phyloP scores from a whole-genome alignment of 169 alveolate genomes.

The Plasmodium falciparum region DNA sequence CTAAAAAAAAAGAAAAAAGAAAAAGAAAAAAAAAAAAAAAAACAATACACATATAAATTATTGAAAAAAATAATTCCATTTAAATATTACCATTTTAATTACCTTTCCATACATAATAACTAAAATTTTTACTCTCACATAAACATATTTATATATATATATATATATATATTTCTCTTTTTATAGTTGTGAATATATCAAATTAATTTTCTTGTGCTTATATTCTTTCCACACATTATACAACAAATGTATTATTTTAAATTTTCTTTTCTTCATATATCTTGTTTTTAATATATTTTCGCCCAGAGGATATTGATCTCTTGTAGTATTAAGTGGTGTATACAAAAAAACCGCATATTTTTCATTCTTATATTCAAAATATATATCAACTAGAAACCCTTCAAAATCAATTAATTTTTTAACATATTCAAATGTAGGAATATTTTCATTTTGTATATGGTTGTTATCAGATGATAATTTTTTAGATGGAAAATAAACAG shows the following conservation, averaged over 20 bases:
- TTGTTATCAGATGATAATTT: neutral
- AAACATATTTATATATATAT: neutral
- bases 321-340: slow-evolving; percentile 59
- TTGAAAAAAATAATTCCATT: too few relatives aligned
- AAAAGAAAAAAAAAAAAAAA: too few relatives aligned
- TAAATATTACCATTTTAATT: too few relatives aligned
- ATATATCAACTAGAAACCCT: slow-evolving; percentile 70
- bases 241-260: slow-evolving; percentile 35
- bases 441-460: neutral
- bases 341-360: slow-evolving; percentile 56
- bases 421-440: slow-evolving; percentile 13
- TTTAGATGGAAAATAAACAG: neutral
- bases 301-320: slow-evolving; percentile 58
- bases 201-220: slow-evolving; percentile 19
- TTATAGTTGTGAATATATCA: slow-evolving; percentile 54
- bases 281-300: slow-evolving; percentile 65
- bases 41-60: too few relatives aligned
- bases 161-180: neutral
- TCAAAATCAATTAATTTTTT: slow-evolving; percentile 66
- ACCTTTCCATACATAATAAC: neutral
- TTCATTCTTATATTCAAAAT: slow-evolving; percentile 40
- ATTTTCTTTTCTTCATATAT: slow-evolving; percentile 29
- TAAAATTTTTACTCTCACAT: neutral
- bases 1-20: too few relatives aligned
- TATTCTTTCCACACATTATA: slow-evolving; percentile 48